Conservation (phyloP, 495 filamentous ascomycete genomes). For the Hypoxylon crocopeplum region DNA sequence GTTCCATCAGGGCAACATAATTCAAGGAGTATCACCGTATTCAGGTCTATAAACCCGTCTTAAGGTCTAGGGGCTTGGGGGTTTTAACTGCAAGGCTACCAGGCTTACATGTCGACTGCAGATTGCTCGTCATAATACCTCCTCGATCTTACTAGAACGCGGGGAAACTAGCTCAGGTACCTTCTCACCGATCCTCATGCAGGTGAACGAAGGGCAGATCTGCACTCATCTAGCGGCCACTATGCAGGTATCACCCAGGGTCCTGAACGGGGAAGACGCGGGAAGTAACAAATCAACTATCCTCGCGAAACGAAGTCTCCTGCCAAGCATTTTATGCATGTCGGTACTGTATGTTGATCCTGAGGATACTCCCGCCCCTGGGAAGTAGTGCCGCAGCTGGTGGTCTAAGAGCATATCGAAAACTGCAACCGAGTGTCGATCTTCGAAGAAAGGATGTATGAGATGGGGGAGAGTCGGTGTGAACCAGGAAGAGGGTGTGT, state of each 20-base stretch:
- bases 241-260: conserved; percentile 2
- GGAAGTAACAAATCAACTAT: conserved; percentile 21
- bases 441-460: conserved; percentile 1
- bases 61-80: conserved; percentile 14
- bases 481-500: background rate
- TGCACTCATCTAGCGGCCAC: conserved; percentile 3
- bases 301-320: background rate
- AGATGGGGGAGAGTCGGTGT: background rate
- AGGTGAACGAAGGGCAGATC: background rate
- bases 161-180: conserved; percentile 12
- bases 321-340: conserved; percentile 29
- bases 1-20: background rate
- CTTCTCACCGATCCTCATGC: conserved; percentile 1
- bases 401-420: conserved; percentile 1
- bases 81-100: conserved; percentile 1
- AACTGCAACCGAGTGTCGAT: conserved; percentile 16
- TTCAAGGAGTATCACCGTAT: conserved; percentile 2
- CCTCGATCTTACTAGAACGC: background rate
- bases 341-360: conserved; percentile 22
- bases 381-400: conserved; percentile 4
- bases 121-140: conserved; percentile 1
- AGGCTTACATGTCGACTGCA: background rate
- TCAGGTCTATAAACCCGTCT: conserved; percentile 10
- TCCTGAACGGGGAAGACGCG: conserved; percentile 17
- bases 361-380: conserved; percentile 6